These are phyloP conservation scores for Cotoneaster glaucophyllus DNA, from an alignment of 306 rosid genomes.

Conservation along the genomic window DNA sequence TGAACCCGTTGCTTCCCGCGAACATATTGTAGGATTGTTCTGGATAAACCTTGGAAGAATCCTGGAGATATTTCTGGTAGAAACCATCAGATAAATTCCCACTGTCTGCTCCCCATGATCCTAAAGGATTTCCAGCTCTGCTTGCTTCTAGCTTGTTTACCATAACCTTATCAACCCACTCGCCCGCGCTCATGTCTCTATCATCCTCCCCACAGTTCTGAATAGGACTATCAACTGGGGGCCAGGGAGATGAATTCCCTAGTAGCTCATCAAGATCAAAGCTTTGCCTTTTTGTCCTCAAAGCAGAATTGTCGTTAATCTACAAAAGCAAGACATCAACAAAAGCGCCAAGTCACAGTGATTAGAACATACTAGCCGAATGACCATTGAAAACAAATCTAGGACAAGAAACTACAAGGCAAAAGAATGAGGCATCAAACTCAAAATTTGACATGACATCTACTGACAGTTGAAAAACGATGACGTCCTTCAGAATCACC, in stretches of 20 bases:
- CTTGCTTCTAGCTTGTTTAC: slow-evolving; percentile 79
- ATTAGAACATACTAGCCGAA: slow-evolving; percentile 1
- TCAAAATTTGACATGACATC: background rate
- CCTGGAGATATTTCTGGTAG: slow-evolving; percentile 85
- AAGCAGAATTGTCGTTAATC: slow-evolving; percentile 43
- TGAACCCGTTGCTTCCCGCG: slow-evolving; percentile 49
- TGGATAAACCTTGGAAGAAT: slow-evolving; percentile 57
- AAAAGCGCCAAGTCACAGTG: slow-evolving; percentile 1
- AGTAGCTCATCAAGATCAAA: slow-evolving; percentile 78
- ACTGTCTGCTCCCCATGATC: slow-evolving; percentile 69
- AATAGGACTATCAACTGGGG: slow-evolving; percentile 60
- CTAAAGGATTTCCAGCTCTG: slow-evolving; percentile 50
- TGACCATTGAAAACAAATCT: background rate
- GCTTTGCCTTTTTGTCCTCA: slow-evolving; percentile 60
- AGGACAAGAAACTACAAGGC: background rate
- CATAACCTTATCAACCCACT: slow-evolving; percentile 98
- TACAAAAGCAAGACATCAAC: slow-evolving; percentile 33
- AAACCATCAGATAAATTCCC: slow-evolving; percentile 55
- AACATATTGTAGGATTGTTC: slow-evolving; percentile 62
- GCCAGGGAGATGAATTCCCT: slow-evolving; percentile 86
- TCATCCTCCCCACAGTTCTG: slow-evolving; percentile 67
- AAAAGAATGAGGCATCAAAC: background rate
- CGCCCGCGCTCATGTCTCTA: slow-evolving; percentile 57
- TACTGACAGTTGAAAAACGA: background rate
- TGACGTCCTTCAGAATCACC: background rate